phyloP scores from a whole-genome alignment of 257 asterid species.

The Lithospermum erythrorhizon region DNA sequence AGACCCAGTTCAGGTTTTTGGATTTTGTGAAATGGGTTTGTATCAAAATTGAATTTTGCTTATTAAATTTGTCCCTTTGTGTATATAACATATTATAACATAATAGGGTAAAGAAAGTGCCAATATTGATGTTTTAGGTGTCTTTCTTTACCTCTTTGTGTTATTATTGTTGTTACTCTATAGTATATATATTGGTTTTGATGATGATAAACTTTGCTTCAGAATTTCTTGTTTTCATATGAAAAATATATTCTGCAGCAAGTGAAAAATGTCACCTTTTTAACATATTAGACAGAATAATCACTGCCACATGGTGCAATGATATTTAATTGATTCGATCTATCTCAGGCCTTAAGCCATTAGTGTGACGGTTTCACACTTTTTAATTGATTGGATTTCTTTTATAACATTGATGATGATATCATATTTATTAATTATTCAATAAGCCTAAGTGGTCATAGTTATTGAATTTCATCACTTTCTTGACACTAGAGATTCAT shows the following conservation, averaged over 20 bases:
- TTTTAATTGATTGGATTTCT: too few relatives aligned
- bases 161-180: not conserved
- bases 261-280: conserved; percentile 50
- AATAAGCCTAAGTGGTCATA: conserved; percentile 14
- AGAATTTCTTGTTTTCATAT: not conserved
- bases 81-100: not conserved
- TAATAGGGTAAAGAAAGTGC: not conserved
- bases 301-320: conserved; percentile 76
- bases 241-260: conserved; percentile 13
- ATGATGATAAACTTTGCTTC: not conserved
- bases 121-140: not conserved
- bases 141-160: not conserved
- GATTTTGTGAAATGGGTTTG: conserved; percentile 2
- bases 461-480: conserved; percentile 23
- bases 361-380: too few relatives aligned
- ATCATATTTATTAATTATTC: conserved; percentile 14
- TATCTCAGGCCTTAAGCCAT: conserved; percentile 4
- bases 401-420: conserved; percentile 13
- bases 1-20: not conserved
- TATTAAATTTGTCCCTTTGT: not conserved
- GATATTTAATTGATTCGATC: conserved; percentile 53
- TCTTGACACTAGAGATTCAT: conserved; percentile 35
- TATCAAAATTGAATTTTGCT: not conserved
- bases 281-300: conserved; percentile 9
- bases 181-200: not conserved